These are phyloP conservation scores for Fusarium pilosicola DNA, from an alignment of 2,329 filamentous ascomycete genomes.

Conservation along the genomic window DNA sequence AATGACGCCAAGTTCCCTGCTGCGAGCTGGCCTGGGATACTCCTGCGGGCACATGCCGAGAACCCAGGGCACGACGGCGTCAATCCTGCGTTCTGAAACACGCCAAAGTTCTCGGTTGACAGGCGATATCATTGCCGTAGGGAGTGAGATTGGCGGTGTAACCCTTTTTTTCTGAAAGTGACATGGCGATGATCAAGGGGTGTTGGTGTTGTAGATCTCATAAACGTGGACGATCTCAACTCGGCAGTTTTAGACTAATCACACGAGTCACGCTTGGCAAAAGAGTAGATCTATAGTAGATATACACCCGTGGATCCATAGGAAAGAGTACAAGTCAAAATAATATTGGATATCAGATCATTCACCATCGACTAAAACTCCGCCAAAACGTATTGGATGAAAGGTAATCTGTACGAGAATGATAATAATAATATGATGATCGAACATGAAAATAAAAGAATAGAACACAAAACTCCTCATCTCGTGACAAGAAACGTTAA, in stretches of 20 bases:
- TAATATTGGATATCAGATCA: constrained; percentile 19
- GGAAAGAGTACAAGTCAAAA: background rate
- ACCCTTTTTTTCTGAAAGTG: background rate
- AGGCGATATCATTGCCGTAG: background rate
- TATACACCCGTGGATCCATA: background rate
- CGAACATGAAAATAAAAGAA: constrained; percentile 8
- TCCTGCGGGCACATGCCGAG: constrained; percentile 45
- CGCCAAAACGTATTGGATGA: background rate
- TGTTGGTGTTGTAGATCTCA: constrained; percentile 13
- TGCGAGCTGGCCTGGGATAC: constrained; percentile 47
- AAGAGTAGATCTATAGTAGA: background rate
- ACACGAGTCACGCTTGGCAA: constrained; percentile 12
- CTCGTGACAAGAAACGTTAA: constrained; percentile 32
- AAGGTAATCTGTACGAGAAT: constrained; percentile 20
- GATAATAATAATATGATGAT: background rate
- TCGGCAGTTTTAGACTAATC: constrained; percentile 18
- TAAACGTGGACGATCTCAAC: constrained; percentile 23
- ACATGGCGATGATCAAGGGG: constrained; percentile 15
- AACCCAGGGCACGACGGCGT: constrained; percentile 43
- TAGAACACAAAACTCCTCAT: constrained; percentile 31
- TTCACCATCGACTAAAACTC: constrained; percentile 5
- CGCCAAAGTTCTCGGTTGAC: background rate
- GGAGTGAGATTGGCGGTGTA: constrained; percentile 20
- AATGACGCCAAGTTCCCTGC: constrained; percentile 44
- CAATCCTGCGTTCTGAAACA: constrained; percentile 45